Evolutionary conservation across 768 basidiomycete species (phyloP), one percentile per base, ranked within the genome.

Genomic region (Vararia minispora): DNA sequence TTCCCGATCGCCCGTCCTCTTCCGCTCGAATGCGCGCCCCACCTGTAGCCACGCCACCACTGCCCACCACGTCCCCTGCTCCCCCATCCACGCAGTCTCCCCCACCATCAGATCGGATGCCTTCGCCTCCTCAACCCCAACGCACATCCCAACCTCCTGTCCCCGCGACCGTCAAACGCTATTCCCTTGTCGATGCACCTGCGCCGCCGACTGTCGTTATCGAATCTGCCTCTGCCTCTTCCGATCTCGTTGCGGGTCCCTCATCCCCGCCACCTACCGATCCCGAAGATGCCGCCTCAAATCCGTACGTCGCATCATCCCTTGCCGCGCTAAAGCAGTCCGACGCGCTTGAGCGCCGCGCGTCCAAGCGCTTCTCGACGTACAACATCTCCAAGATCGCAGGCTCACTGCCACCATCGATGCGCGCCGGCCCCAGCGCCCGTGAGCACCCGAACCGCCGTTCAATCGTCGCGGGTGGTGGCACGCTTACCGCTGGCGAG

Each of bases 371-470:
- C 0, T 98, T 91, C 61, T 95, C 91, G 29, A 79, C 80, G 2
- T 98, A 94, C 56, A 87, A 91, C 46, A 84, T 97, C 51, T 79
- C 83, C 33, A 92, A 92, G 62, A 92, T 98, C 81, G 80, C 88
- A 3, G 77, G 79, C 12, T 63, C 69, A 14, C n/a, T n/a, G n/a
- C n/a, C n/a, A n/a, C 62, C 74, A 18, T 67, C 74, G 12, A 35
- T 70, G 37, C 39, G 61, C 39, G 46, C 52, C 8, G 65, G 47
- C 22, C 34, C 38, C 8, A 52, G 50, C n/a, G 39, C 67, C 22
- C 51, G 43, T 21, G 55, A 56, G 14, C 65, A 72, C 37, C 54
- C 73, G 13, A 82, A 83, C 56, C 65, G 84, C 27, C 70, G 76
- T 28, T 84, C 80, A 17, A 58, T 85, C 49, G 76, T 76, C 23